Evolutionary conservation across 148 eudicot species (phyloP).

Genomic region (Persicaria maculosa): DNA sequence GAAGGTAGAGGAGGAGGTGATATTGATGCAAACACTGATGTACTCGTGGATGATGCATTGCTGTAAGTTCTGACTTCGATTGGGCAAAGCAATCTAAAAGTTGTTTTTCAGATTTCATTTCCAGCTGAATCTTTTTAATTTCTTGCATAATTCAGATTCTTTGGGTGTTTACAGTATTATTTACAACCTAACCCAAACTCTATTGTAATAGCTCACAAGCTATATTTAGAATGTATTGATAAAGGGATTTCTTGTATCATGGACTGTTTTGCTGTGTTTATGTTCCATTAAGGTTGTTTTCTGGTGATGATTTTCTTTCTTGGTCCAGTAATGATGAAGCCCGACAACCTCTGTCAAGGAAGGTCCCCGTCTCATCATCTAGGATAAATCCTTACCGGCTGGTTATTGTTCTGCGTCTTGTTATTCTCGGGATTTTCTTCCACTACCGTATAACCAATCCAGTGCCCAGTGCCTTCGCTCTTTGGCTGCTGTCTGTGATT

Average conservation of each 20-base stretch:
- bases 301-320: background rate
- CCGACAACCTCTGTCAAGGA: constrained; percentile 72
- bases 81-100: background rate
- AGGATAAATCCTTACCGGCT: constrained; percentile 70
- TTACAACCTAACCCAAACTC: too few relatives aligned
- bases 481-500: constrained; percentile 69
- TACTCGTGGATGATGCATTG: constrained; percentile 45
- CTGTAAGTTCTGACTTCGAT: constrained; percentile 33
- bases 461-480: constrained; percentile 48
- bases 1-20: constrained; percentile 59
- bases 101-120: background rate
- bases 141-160: background rate
- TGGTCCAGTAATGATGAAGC: constrained; percentile 69
- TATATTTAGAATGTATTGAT: too few relatives aligned
- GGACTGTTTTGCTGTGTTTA: too few relatives aligned
- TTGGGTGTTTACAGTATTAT: too few relatives aligned
- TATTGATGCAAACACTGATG: constrained; percentile 63
- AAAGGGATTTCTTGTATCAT: too few relatives aligned
- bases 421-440: constrained; percentile 53
- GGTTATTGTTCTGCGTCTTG: constrained; percentile 63
- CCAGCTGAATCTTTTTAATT: background rate
- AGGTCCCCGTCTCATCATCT: constrained; percentile 62
- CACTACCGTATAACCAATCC: constrained; percentile 72
- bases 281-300: too few relatives aligned
- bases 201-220: too few relatives aligned